Evolutionary conservation across 106 monocot genomes (phyloP), one percentile per base, ranked within the genome.

Genomic region (Dendrobium chrysotoxum): DNA sequence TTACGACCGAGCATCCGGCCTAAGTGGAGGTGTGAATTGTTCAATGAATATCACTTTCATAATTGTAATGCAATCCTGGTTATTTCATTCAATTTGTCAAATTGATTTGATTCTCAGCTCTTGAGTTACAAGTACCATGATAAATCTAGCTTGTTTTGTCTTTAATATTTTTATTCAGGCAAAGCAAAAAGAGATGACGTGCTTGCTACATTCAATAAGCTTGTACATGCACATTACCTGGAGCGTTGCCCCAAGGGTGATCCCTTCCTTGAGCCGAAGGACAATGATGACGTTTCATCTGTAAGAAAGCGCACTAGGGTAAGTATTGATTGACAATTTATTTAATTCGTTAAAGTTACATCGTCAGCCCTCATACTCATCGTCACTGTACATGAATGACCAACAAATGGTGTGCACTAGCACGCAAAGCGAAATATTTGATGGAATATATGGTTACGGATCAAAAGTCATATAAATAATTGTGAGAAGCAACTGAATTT

Each of bases 231-330:
- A 53, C 88, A 80, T 55, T 99, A 95, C 88, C 86, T 99, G 55
- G 99, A 99, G 80, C 92, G 90, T 67, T 99, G 99, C 80, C 99
- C 95, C 81, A 92, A 79, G 78, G 76, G 92, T 72, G 99, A 95
- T 74, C 99, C 99, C 45, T 88, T 93, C 55, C 61, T 99, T 67
- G 55, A 79, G 44, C 80, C 86, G n/a, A 18, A 50, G 40, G 6
- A 40, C 64, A 89, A 90, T 11, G 90, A 89, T 71, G 84, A 80
- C 73, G 66, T 81, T 72, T 44, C 78, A 5, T 54, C 83, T 9
- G 23, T 80, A 44, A 90, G 80, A 86, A 89, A 79, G 54, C 88
- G 91, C 10, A 39, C 80, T 72, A 99, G 93, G 92, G 81, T 96
- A 85, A 50, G 11, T 50, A 50, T 50, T 65, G 26, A 85, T 46